These are phyloP conservation scores for Entonaema liquescens DNA, from an alignment of 495 filamentous ascomycete species.

Conservation along the genomic window DNA sequence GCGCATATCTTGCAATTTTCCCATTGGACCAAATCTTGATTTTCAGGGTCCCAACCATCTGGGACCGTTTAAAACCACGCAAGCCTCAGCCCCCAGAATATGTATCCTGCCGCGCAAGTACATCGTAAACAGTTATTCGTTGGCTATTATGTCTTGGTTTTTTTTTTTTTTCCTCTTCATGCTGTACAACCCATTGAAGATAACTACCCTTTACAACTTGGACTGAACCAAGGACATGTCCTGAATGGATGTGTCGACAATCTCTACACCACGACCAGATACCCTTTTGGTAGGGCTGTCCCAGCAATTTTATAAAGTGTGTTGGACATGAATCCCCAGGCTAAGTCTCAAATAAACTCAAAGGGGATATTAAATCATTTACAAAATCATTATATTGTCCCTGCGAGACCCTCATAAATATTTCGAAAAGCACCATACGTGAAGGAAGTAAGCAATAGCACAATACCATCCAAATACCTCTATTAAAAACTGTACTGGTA, in stretches of 20 bases:
- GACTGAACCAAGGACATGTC: neutral
- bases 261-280: neutral
- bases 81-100: slow-evolving; percentile 1
- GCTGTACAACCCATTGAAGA: neutral
- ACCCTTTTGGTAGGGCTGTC: neutral
- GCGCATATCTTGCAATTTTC: neutral
- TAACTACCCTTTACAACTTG: neutral
- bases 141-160: neutral
- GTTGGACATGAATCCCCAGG: neutral
- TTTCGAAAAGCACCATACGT: neutral
- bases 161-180: neutral
- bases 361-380: neutral
- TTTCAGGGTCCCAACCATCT: neutral
- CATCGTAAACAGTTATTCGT: neutral
- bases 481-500: neutral
- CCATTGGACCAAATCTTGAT: neutral
- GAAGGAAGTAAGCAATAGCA: neutral
- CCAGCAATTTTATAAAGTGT: neutral
- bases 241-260: neutral
- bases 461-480: neutral
- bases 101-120: slow-evolving; percentile 4
- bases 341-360: slow-evolving; percentile 3
- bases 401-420: neutral
- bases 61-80: slow-evolving; percentile 1
- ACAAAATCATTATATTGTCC: neutral